Evolutionary conservation across 768 basidiomycete genomes (phyloP).

Genomic region (Hortiboletus campestris): DNA sequence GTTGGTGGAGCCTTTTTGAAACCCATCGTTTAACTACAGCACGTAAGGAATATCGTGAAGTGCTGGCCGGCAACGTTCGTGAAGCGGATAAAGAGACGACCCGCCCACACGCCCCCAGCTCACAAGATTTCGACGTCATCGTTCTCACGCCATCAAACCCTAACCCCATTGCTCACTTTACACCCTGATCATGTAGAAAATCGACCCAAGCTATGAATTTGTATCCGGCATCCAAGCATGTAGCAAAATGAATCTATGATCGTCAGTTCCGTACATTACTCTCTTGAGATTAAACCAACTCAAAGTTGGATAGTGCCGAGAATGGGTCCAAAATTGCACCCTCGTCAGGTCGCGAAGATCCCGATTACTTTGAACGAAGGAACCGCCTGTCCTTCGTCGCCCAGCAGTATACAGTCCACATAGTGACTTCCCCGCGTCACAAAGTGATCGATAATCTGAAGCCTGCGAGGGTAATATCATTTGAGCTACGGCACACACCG

Average conservation of each 20-base stretch:
- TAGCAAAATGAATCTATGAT: conserved; percentile 1
- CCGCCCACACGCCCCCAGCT: not conserved
- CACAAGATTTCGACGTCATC: conserved; percentile 19
- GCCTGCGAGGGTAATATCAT: conserved; percentile 39
- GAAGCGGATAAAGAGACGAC: not conserved
- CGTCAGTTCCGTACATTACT: not conserved
- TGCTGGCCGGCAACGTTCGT: not conserved
- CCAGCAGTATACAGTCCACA: conserved; percentile 85
- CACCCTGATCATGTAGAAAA: no score
- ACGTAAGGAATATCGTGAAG: not conserved
- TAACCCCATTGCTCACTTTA: not conserved
- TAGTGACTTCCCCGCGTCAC: conserved; percentile 90
- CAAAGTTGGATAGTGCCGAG: not conserved
- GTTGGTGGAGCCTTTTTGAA: conserved; percentile 8
- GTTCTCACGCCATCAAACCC: conserved; percentile 22
- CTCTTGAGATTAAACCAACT: not conserved
- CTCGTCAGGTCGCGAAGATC: conserved; percentile 69
- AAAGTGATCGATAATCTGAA: conserved; percentile 81
- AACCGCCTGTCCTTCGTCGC: conserved; percentile 81
- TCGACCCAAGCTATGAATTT: not conserved
- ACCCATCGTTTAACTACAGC: conserved; percentile 11
- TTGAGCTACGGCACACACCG: not conserved
- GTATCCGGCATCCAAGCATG: not conserved
- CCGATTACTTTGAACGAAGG: conserved; percentile 90
- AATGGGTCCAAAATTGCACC: not conserved